Conservation (phyloP, 805 yeast species). For the Yarrowia hollandica region DNA sequence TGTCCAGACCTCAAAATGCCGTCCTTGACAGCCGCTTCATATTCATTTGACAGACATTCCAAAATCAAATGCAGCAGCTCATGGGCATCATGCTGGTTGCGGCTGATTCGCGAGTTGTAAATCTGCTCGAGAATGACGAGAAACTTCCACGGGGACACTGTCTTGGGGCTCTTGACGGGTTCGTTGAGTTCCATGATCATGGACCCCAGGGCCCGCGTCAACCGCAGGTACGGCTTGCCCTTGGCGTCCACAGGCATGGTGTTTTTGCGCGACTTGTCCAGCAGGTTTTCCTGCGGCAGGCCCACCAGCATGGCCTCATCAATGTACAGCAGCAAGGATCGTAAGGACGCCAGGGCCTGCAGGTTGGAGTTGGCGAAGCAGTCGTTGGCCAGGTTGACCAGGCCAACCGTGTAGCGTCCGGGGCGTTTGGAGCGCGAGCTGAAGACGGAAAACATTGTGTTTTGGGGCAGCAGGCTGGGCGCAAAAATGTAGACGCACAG, state of each 20-base stretch:
- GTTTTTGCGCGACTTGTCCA: slow-evolving; percentile 13
- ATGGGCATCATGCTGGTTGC: slow-evolving; percentile 92
- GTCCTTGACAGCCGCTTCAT: slow-evolving; percentile 37
- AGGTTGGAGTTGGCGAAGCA: slow-evolving; percentile 90
- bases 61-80: slow-evolving; percentile 80
- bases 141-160: slow-evolving; percentile 76
- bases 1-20: background rate
- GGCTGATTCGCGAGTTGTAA: slow-evolving; percentile 70
- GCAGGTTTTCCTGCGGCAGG: slow-evolving; percentile 17
- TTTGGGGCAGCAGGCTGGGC: slow-evolving; percentile 21
- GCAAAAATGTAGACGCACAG: slow-evolving; percentile 29
- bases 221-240: slow-evolving; percentile 16
- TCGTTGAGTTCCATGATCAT: slow-evolving; percentile 53
- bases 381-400: slow-evolving; percentile 78
- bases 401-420: slow-evolving; percentile 65
- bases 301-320: slow-evolving; percentile 25
- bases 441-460: slow-evolving; percentile 32
- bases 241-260: slow-evolving; percentile 8
- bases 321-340: slow-evolving; percentile 36
- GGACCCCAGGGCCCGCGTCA: slow-evolving; percentile 35
- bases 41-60: slow-evolving; percentile 74
- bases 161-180: slow-evolving; percentile 53
- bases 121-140: slow-evolving; percentile 69
- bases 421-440: slow-evolving; percentile 40
- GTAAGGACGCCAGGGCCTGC: slow-evolving; percentile 52